These are phyloP conservation scores for Leccinum disarticulatum DNA, from an alignment of 768 basidiomycete genomes.

Conservation along the genomic window DNA sequence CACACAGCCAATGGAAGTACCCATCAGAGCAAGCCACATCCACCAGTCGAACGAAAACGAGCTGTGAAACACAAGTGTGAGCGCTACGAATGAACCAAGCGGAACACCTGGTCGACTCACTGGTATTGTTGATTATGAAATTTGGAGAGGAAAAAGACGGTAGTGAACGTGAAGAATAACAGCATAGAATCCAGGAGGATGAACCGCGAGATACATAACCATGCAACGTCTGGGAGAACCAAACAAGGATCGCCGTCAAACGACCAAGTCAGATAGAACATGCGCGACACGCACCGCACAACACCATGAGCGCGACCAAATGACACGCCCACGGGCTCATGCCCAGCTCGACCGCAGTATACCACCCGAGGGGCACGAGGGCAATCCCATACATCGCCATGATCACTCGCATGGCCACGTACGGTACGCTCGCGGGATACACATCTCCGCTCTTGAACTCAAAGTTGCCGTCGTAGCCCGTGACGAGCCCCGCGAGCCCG, in stretches of 20 bases:
- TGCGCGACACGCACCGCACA: constrained; percentile 62
- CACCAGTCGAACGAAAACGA: constrained; percentile 98
- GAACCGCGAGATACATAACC: constrained; percentile 95
- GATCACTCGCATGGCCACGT: constrained; percentile 93
- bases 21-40: constrained; percentile 91
- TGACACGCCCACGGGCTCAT: constrained; percentile 90
- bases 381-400: constrained; percentile 92
- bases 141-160: constrained; percentile 91
- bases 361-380: constrained; percentile 97
- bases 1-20: constrained; percentile 94
- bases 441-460: constrained; percentile 91
- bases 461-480: constrained; percentile 89
- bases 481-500: constrained; percentile 84
- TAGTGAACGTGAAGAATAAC: constrained; percentile 98
- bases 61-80: constrained; percentile 39
- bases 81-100: neutral
- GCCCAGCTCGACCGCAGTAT: constrained; percentile 90
- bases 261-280: constrained; percentile 7
- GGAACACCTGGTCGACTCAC: constrained; percentile 46
- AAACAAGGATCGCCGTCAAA: neutral
- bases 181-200: constrained; percentile 98
- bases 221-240: constrained; percentile 76
- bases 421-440: constrained; percentile 86
- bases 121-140: constrained; percentile 97
- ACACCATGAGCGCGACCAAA: constrained; percentile 89